phyloP scores from a whole-genome alignment of 805 yeast species.

The Wickerhamomyces tratensis region DNA sequence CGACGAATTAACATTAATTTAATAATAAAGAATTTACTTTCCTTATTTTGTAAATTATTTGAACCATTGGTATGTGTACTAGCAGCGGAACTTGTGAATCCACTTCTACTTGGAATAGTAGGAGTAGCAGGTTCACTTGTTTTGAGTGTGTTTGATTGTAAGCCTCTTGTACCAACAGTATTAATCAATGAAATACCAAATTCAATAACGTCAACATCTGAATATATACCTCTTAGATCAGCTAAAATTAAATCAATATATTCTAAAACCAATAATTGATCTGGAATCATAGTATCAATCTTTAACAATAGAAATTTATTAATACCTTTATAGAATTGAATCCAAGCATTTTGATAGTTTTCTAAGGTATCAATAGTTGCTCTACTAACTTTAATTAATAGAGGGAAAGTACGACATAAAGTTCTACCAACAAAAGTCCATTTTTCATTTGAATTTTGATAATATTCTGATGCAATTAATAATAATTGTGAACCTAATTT shows the following conservation, averaged over 20 bases:
- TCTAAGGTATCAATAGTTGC: constrained; percentile 11
- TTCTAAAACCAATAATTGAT: constrained; percentile 56
- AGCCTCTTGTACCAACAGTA: constrained; percentile 46
- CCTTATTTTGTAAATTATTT: constrained; percentile 11
- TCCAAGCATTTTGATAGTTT: constrained; percentile 19
- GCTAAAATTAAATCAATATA: constrained; percentile 46
- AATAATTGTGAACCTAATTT: constrained; percentile 42
- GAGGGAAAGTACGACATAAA: constrained; percentile 47
- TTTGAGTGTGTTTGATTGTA: constrained; percentile 32
- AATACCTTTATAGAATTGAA: constrained; percentile 22
- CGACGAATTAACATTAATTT: constrained; percentile 56
- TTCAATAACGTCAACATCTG: constrained; percentile 28
- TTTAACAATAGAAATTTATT: constrained; percentile 36
- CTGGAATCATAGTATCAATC: constrained; percentile 39
- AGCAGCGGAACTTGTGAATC: constrained; percentile 9
- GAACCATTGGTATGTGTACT: constrained; percentile 6
- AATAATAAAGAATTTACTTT: constrained; percentile 44
- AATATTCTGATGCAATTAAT: constrained; percentile 33
- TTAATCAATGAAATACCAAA: constrained; percentile 38
- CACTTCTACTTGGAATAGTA: constrained; percentile 1
- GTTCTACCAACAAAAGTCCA: constrained; percentile 62
- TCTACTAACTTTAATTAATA: constrained; percentile 35
- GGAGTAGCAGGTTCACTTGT: constrained; percentile 5
- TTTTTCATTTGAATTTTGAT: constrained; percentile 36
- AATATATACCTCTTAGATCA: constrained; percentile 29